A percentile compares a stretch with the other conserved stretches of the same genome.
phyloP scores from a whole-genome alignment of 306 rosid genomes.

The Quercus ilex region DNA sequence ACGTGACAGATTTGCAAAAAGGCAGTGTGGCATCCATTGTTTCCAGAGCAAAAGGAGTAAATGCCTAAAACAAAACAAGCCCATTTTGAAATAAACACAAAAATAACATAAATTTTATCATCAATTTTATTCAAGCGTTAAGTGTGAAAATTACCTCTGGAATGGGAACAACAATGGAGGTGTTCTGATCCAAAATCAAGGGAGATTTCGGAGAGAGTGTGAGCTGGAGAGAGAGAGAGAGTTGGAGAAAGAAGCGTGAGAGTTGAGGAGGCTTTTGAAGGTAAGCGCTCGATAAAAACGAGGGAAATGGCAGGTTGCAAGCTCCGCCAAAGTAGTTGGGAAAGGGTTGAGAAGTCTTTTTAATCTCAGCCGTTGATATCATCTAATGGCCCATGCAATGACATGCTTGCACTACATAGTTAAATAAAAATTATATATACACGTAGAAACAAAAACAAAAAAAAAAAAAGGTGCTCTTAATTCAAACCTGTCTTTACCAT shows the following conservation, averaged over 20 bases:
- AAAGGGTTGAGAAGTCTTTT: too few species aligned
- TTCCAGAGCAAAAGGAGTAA: neutral
- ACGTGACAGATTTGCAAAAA: conserved; percentile 53
- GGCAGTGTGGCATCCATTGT: conserved; percentile 68
- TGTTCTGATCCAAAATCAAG: neutral
- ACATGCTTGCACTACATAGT: too few species aligned
- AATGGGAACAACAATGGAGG: neutral
- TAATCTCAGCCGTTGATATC: too few species aligned
- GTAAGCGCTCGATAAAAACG: conserved; percentile 40
- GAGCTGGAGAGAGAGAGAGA: neutral
- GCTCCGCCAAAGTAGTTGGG: conserved; percentile 41
- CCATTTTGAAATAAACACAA: neutral
- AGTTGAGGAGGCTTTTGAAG: too few species aligned
- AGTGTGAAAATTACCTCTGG: conserved; percentile 17
- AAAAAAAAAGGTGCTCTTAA: too few species aligned
- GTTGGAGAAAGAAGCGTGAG: neutral
- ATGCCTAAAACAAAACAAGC: conserved; percentile 13
- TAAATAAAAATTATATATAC: too few species aligned
- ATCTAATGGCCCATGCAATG: too few species aligned
- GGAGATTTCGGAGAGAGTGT: neutral
- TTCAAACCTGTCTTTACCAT: too few species aligned
- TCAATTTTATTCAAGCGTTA: neutral
- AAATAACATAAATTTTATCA: neutral
- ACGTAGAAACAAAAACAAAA: too few species aligned
- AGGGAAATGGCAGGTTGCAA: conserved; percentile 30